These are phyloP conservation scores for Caloboletus inedulis DNA, from an alignment of 1,284 basidiomycete genomes.

Conservation along the genomic window DNA sequence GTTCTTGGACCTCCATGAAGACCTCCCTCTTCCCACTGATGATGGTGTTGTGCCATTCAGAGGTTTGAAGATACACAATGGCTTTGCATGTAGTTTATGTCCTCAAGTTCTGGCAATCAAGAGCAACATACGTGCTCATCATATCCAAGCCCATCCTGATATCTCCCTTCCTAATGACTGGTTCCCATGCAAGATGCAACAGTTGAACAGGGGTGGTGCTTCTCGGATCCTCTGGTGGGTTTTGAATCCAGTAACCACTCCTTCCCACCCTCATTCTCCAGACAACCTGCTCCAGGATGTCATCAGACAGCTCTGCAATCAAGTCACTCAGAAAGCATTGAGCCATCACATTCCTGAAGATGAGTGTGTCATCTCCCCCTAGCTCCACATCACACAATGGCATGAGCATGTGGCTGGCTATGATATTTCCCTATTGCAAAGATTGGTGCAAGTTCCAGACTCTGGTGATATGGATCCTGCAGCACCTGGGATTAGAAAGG, in stretches of 20 bases:
- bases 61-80: neutral
- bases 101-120: neutral
- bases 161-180: neutral
- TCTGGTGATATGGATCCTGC: neutral
- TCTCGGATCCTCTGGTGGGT: neutral
- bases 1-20: neutral
- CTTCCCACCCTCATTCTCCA: neutral
- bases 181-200: neutral
- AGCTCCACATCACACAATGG: neutral
- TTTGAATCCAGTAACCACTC: neutral
- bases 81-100: neutral
- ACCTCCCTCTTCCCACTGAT: neutral
- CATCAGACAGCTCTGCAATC: neutral
- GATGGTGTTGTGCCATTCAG: neutral
- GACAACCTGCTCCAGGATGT: neutral
- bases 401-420: neutral
- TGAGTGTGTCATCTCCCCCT: neutral
- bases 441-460: neutral
- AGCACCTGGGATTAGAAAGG: neutral
- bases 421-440: neutral
- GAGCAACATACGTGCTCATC: neutral
- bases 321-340: neutral
- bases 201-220: neutral
- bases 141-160: neutral
- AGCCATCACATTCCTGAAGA: neutral